A percentile compares a stretch with the other conserved stretches of the same genome.
Conservation (phyloP, 2,329 filamentous ascomycete genomes). For the Triangularia verruculosa region DNA sequence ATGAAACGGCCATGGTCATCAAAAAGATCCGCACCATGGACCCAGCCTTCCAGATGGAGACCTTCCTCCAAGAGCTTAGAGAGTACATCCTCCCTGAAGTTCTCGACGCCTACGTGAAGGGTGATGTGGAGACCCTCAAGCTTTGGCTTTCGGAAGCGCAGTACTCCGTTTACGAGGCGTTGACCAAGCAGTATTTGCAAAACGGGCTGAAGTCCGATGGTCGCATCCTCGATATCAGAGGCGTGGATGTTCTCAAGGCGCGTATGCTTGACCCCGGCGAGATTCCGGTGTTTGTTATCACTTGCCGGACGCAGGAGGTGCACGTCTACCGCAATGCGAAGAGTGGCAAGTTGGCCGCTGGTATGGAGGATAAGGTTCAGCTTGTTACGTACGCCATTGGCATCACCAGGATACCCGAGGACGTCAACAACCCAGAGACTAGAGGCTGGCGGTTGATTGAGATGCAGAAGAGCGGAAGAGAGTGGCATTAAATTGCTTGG, state of each 20-base stretch:
- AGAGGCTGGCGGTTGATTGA: conserved; percentile 96
- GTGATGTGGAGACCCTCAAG: conserved; percentile 84
- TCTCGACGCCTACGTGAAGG: conserved; percentile 96
- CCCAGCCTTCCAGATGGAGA: conserved; percentile 88
- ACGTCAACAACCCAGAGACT: conserved; percentile 95
- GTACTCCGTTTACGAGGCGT: conserved; percentile 93
- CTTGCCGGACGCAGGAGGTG: conserved; percentile 93
- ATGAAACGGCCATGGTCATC: conserved; percentile 95
- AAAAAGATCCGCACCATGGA: conserved; percentile 98
- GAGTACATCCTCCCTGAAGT: conserved; percentile 98
- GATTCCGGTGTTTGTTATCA: conserved; percentile 94
- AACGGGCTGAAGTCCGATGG: conserved; percentile 93
- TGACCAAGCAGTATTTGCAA: conserved; percentile 93
- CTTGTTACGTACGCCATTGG: conserved; percentile 98
- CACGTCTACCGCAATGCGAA: conserved; percentile 95
- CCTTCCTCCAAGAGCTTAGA: conserved; percentile 90
- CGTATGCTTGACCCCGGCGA: conserved; percentile 81
- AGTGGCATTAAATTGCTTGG: conserved; percentile 59
- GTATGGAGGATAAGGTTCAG: conserved; percentile 98
- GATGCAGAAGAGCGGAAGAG: conserved; percentile 95
- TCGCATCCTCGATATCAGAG: conserved; percentile 88
- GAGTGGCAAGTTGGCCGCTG: conserved; percentile 82
- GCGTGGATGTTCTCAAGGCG: conserved; percentile 83
- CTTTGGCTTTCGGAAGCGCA: conserved; percentile 96
- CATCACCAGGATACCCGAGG: conserved; percentile 87